Evolutionary conservation across 2,329 filamentous ascomycete species (phyloP), one percentile per base, ranked within the genome.

Genomic region (Hypomyces perniciosus): DNA sequence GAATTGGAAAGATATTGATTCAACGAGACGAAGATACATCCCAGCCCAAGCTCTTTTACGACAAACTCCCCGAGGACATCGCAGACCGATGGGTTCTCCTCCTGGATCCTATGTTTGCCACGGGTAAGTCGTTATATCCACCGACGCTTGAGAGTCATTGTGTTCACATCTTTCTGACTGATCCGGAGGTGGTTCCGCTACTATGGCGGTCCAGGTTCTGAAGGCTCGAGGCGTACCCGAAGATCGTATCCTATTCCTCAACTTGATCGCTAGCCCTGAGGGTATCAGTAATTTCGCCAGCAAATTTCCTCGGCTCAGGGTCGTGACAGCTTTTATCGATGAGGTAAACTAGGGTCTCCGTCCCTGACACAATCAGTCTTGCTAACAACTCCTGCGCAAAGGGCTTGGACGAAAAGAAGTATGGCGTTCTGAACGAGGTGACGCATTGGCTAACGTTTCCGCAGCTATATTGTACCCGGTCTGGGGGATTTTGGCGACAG

Each of bases 101-200:
- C 41, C 73, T 99, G 42, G 93, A 99, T 66, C 93, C 93, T n/a
- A 99, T 99, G 93, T 91, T 99, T 72, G 93, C 93, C 52, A 99
- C 93, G 60, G 91, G 90, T 91, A 71, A 62, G 20, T 20, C 20
- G 20, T 20, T 20, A 20, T 20, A 20, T 20, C 9, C 28, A n/a
- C 1, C 12, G 7, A 5, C 4, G 33, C 4, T 41, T 12, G 6
- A 7, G 20, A 20, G 20, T 20, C 20, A 20, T 20, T 20, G 20
- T 27, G 10, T 29, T 34, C 38, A 27, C 28, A 33, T 49, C 26
- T 20, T 20, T 46, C 51, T 53, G 35, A 53, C 47, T 30, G 35
- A 12, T 38, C 34, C 33, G 38, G 58, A 93, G 90, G 92, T 59
- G 93, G 93, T 43, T 96, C 91, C 52, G 93, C 93, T 47, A 93